A percentile compares a stretch with the other conserved stretches of the same genome.
Evolutionary conservation across 345 rosid species (phyloP).

Genomic region (Diplotaxis tenuifolia): DNA sequence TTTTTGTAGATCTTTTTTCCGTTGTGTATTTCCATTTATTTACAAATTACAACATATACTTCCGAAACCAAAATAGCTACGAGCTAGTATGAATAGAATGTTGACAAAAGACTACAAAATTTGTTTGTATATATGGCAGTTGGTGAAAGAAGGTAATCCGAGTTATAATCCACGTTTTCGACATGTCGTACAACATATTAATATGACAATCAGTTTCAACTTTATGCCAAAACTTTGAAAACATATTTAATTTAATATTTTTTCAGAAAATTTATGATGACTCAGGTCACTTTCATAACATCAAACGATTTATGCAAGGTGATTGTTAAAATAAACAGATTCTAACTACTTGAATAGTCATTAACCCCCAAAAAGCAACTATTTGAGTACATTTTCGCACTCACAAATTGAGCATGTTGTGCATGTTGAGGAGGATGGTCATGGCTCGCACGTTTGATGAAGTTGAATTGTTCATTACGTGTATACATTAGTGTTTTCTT

Average conservation of each 20-base stretch:
- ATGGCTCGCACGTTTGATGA: neutral
- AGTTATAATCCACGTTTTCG: constrained; percentile 27
- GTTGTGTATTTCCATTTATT: neutral
- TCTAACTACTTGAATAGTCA: neutral
- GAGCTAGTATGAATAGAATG: neutral
- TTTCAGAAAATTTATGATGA: neutral
- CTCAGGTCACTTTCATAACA: neutral
- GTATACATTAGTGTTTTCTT: constrained; percentile 1
- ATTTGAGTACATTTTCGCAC: neutral
- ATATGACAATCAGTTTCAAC: constrained; percentile 20
- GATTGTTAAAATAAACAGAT: neutral
- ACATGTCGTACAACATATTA: constrained; percentile 10
- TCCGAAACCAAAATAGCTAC: neutral
- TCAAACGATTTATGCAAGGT: neutral
- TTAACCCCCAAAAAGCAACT: neutral
- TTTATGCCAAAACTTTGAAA: neutral
- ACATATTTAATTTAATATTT: neutral
- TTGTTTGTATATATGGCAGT: neutral
- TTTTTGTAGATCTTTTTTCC: neutral
- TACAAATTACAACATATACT: neutral
- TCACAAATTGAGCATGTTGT: no score
- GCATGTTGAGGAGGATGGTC: no score
- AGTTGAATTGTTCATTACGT: neutral
- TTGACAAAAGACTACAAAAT: neutral
- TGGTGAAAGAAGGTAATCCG: constrained; percentile 2